phyloP scores from a whole-genome alignment of 192 early-diverging fungal species.

The Jimgerdemannia flammicorona region DNA sequence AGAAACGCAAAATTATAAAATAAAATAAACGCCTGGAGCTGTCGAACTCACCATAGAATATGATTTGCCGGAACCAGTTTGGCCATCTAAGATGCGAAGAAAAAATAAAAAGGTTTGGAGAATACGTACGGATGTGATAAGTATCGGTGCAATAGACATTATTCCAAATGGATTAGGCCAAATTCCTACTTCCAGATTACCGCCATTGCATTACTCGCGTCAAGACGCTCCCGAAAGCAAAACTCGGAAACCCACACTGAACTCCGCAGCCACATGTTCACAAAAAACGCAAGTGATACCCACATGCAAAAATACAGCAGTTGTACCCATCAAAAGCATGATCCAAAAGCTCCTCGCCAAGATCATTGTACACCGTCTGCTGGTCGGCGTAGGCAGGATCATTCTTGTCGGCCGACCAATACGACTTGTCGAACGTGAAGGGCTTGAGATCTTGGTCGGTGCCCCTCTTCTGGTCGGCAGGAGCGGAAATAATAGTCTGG shows the following conservation, averaged over 20 bases:
- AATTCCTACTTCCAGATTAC: neutral
- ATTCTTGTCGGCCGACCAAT: constrained; percentile 73
- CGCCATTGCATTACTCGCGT: neutral
- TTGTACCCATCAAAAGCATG: constrained; percentile 92
- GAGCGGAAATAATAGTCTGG: constrained; percentile 62
- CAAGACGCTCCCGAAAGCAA: constrained; percentile 6
- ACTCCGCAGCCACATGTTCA: neutral
- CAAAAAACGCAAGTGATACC: constrained; percentile 3
- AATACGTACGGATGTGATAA: no score
- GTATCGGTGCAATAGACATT: no score
- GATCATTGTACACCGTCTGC: constrained; percentile 65
- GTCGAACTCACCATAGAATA: constrained; percentile 52
- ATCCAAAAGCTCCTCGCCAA: constrained; percentile 73
- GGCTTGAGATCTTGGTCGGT: constrained; percentile 48
- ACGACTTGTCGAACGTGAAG: constrained; percentile 89
- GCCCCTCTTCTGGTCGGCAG: constrained; percentile 33
- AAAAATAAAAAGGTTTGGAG: neutral
- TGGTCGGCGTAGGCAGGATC: constrained; percentile 70
- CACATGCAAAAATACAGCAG: constrained; percentile 91
- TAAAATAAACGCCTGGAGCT: neutral
- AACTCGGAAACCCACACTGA: neutral
- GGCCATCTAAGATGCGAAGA: constrained; percentile 52
- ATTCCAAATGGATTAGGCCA: no score
- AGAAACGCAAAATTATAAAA: neutral
- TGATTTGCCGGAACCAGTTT: constrained; percentile 77